Base-by-base conservation (phyloP, 1,139 yeast species). In the Nadsonia starkeyi-henricii region DNA sequence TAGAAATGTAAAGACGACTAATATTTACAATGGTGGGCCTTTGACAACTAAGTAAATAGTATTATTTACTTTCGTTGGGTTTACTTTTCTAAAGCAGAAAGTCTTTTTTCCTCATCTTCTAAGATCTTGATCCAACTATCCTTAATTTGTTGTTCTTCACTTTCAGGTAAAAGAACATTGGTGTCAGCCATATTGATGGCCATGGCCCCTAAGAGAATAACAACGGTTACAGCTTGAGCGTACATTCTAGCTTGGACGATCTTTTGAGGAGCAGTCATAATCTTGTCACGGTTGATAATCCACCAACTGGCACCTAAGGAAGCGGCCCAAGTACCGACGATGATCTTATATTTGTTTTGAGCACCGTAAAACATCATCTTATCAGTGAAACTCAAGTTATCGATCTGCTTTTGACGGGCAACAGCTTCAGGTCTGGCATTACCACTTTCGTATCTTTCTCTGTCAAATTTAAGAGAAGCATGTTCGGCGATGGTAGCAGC, bases 211-310 rank as follows among this genome's bases (percentile, higher is more conserved):
- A 59, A 52, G 20, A 59, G 55, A 52, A 59, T 55, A 21, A 56
- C 59, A 56, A 58, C 67, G 57, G 64, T 73, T 50, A 83, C 68
- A 53, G 81, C 85, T 64, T 85, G 95, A 8, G 95, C 94, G 62
- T 83, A 84, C 79, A 85, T 85, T 75, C 95, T 80, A 23, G 95
- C 94, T 63, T 82, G 91, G 21, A 83, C 93, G 28, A 85, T 77
- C 63, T 85, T 85, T 67, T 85, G 95, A 1, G 91, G 69, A 49
- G 74, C 74, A 45, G 85, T 75, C 79, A 85, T 73, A 62, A 78
- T 71, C 53, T 77, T 79, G 63, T 85, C 93, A 57, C 73, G 76
- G 68, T 83, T 79, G 45, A 84, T 85, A 46, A 71, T 60, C 47
- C 70, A 75, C 88, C 93, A 84, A 2, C 93, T 80, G 1, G 91